Conservation (phyloP, 73 alveolate genomes). For the Breviolum minutum region DNA sequence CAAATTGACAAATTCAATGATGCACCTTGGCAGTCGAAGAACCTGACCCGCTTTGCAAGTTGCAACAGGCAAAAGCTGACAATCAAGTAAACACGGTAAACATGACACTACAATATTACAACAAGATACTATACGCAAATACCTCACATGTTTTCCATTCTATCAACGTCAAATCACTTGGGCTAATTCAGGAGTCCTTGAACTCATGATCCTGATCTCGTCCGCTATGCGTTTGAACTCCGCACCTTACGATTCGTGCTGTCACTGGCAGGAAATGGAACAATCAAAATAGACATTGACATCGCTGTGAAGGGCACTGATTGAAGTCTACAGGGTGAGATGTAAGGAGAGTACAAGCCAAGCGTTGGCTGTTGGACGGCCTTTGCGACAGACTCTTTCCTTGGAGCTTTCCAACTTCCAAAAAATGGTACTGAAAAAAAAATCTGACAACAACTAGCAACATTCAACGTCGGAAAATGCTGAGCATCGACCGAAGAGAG, state of each 20-base stretch:
- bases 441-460: not conserved
- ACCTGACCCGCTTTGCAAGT: not conserved
- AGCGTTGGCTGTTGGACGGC: conserved; percentile 88
- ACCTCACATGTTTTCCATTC: not conserved
- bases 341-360: conserved; percentile 41
- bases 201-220: conserved; percentile 90
- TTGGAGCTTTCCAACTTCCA: not conserved
- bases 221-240: conserved; percentile 40
- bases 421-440: not conserved
- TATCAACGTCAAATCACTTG: not conserved
- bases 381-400: conserved; percentile 88
- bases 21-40: conserved; percentile 51
- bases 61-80: not conserved
- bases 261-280: not conserved
- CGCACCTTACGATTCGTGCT: conserved; percentile 14
- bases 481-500: not conserved
- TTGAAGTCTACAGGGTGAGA: not conserved
- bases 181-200: conserved; percentile 27
- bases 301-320: too few relatives aligned
- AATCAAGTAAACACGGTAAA: not conserved
- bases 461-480: too few relatives aligned
- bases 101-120: too few relatives aligned
- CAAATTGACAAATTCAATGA: not conserved
- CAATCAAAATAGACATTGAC: not conserved
- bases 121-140: too few relatives aligned